Percentiles rank a stretch among this genome's conserved stretches.
These are phyloP conservation scores for Umbelopsis vinacea DNA, from an alignment of 192 early-diverging fungal genomes.

Conservation along the genomic window DNA sequence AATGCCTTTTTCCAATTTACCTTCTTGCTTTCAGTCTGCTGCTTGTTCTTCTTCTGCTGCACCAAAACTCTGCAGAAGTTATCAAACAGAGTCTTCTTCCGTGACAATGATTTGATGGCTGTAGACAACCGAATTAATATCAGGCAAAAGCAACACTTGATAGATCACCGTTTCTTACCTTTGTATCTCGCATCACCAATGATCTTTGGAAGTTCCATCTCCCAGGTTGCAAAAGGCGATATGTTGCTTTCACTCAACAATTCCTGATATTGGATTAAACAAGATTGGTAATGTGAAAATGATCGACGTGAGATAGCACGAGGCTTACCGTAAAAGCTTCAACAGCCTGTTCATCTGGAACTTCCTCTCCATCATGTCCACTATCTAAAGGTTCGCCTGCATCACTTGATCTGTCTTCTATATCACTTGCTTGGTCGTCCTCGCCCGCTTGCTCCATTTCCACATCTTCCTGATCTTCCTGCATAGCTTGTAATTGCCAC, in stretches of 20 bases:
- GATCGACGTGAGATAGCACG: not conserved
- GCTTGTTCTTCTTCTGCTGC: constrained; percentile 54
- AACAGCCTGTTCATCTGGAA: constrained; percentile 44
- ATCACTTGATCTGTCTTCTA: constrained; percentile 30
- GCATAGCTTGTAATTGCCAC: constrained; percentile 61
- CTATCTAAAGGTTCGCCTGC: constrained; percentile 28
- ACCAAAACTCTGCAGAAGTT: constrained; percentile 71
- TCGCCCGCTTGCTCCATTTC: constrained; percentile 30
- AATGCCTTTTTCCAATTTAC: constrained; percentile 19
- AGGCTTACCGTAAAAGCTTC: constrained; percentile 44
- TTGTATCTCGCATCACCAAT: constrained; percentile 64
- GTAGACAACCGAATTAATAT: not conserved
- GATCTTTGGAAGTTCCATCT: constrained; percentile 70
- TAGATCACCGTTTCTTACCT: constrained; percentile 36
- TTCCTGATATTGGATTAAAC: constrained; percentile 26
- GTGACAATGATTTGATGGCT: constrained; percentile 54
- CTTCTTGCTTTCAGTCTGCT: constrained; percentile 42
- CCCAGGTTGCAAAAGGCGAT: constrained; percentile 78
- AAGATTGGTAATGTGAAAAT: not conserved
- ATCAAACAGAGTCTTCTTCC: constrained; percentile 69
- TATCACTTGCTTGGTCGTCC: constrained; percentile 27
- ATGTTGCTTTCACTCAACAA: constrained; percentile 72
- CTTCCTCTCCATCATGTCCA: not conserved
- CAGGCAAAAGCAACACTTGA: constrained; percentile 24
- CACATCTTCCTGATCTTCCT: constrained; percentile 30